Evolutionary conservation across 768 basidiomycete species (phyloP), one percentile per base, ranked within the genome.

Genomic region (Termitomyces sp.): DNA sequence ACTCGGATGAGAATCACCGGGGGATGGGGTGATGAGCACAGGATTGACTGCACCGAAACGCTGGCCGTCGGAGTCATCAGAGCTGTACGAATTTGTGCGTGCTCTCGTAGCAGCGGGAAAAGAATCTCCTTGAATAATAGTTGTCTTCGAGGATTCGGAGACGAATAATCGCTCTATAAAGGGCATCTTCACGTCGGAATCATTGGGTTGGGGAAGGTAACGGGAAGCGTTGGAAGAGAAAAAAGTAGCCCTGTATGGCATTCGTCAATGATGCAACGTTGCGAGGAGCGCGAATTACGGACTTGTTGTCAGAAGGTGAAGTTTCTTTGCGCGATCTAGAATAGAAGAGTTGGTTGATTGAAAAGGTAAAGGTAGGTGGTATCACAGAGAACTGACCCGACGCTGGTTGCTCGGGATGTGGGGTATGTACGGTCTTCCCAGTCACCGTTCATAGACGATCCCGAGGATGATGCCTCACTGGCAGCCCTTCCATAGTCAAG

Each of bases 381-480:
- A n/a, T 13, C 41, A 16, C 22, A 16, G 7, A 12, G 13, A 23
- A 40, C 58, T 50, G n/a, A 60, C 58, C 42, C 46, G 27, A 53
- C 44, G 41, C 52, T 54, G 5, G 42, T 35, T 12, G 52, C 52
- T 3, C 42, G 42, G 15, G 52, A 56, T 16, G 44, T 38, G 2
- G 52, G 36, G 5, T 20, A 32, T 15, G 52, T 50, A 32, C 18
- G 46, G 18, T 56, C 52, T 13, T 38, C 29, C 47, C 47, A 43
- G 13, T 54, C 52, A 23, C 43, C 39, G 3, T 36, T 32, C 11
- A n/a, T 29, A n/a, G 58, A 59, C 13, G 54, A 60, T 38, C 43
- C 38, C 3, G 58, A 50, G 0, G 55, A 56, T 15, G 47, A 36
- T 12, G 48, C 31, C 3, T 51, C 46, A 3, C 35, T 51, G 49